Evolutionary conservation across 768 basidiomycete genomes (phyloP), one percentile per base, ranked within the genome.

Genomic region (Termitomyces sp.): DNA sequence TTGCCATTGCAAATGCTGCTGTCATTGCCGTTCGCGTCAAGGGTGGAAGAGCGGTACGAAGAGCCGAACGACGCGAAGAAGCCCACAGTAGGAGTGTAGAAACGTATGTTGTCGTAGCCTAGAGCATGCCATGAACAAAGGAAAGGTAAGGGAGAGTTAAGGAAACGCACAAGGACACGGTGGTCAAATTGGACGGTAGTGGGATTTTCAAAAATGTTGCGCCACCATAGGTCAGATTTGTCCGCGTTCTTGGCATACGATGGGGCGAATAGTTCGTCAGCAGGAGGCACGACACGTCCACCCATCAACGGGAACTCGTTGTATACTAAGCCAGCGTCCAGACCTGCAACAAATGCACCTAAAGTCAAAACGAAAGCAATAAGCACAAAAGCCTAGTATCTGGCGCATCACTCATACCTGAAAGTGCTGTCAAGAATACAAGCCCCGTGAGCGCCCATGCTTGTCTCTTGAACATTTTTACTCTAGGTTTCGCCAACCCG

Each of bases 231-330:
- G 66, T 97, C 94, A 1, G 83, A 84, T 60, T 82, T 76, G 68
- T 91, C 88, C 0, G 74, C 63, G 31, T 70, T 81, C 69, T 86
- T 84, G 7, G 93, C 83, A 69, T 97, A 98, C 7, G 77, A 75
- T 1, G 80, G 67, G 27, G 90, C 85, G 68, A 95, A 84, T 25
- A 99, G 81, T 69, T 98, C 97, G 37, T 87, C 82, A 7, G 75
- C 59, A 0, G 95, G 94, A 3, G 97, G 97, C 4, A 83, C 81
- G 16, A 98, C 70, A 16, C 85, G 81, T 7, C 90, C 95, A 37
- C 93, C 96, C 96, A 99, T 99, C 5, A 89, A 73, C 0, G 97
- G 97, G 75, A 97, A 99, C 67, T 98, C 96, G 68, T 99, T 99
- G 74, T 98, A 98, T n/a, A 95, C 70, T 53, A 99, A 73, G 14